These are phyloP conservation scores for Dalechampia spathulata DNA, from an alignment of 441 rosid genomes.

Conservation along the genomic window DNA sequence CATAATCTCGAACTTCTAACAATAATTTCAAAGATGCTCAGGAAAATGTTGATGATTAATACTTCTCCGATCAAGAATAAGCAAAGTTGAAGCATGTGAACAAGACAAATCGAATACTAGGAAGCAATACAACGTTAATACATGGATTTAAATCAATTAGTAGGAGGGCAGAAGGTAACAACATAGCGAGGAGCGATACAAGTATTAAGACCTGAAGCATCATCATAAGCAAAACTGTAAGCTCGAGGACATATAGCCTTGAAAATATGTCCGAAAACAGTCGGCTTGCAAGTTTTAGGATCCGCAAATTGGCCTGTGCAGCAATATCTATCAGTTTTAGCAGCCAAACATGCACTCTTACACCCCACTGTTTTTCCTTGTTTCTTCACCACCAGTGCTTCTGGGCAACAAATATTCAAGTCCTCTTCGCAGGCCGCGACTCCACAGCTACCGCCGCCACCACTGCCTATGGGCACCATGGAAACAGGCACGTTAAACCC, in stretches of 20 bases:
- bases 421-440: slow-evolving; percentile 52
- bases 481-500: slow-evolving; percentile 61
- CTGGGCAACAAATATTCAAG: slow-evolving; percentile 48
- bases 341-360: slow-evolving; percentile 66
- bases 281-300: slow-evolving; percentile 44
- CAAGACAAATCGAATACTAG: too few relatives aligned
- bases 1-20: too few relatives aligned
- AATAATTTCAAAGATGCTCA: too few relatives aligned
- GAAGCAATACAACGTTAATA: too few relatives aligned
- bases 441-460: slow-evolving; percentile 55
- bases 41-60: too few relatives aligned
- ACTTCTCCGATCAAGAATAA: too few relatives aligned
- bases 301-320: slow-evolving; percentile 49
- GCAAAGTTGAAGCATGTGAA: too few relatives aligned
- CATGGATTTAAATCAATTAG: not conserved
- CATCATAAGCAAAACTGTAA: slow-evolving; percentile 57
- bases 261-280: slow-evolving; percentile 41
- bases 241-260: slow-evolving; percentile 60
- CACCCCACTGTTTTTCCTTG: slow-evolving; percentile 52
- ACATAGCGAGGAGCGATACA: slow-evolving; percentile 51
- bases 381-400: slow-evolving; percentile 32
- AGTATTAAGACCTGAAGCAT: slow-evolving; percentile 46
- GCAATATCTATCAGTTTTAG: slow-evolving; percentile 44
- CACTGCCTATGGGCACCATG: slow-evolving; percentile 45
- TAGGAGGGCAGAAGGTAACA: slow-evolving; percentile 60